phyloP scores from a whole-genome alignment of 495 filamentous ascomycete species.

The Lasiosphaeriaceae sp. region DNA sequence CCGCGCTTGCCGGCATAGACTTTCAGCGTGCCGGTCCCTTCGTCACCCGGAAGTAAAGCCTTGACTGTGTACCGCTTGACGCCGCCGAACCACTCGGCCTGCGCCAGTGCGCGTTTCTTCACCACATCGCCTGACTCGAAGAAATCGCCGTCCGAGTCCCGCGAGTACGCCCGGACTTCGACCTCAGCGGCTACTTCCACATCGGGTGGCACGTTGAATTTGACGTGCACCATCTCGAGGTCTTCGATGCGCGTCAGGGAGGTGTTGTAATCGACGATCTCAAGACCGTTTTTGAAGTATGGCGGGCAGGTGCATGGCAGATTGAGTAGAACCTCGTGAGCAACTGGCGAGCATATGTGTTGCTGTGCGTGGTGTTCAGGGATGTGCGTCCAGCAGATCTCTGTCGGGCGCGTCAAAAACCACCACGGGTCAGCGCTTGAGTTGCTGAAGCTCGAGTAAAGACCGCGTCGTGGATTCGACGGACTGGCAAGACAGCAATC shows the following conservation, averaged over 20 bases:
- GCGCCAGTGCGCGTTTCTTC: conserved; percentile 80
- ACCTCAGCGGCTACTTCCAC: conserved; percentile 93
- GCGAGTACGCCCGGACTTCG: conserved; percentile 72
- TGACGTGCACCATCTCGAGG: conserved; percentile 86
- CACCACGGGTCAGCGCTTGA: conserved; percentile 81
- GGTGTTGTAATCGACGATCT: conserved; percentile 88
- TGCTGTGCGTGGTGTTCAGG: conserved; percentile 81
- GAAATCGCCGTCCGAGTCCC: conserved; percentile 83
- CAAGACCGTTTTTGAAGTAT: conserved; percentile 75
- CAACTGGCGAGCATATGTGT: conserved; percentile 85
- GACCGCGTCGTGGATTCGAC: conserved; percentile 72
- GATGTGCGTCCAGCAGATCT: conserved; percentile 93
- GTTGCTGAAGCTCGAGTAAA: conserved; percentile 67
- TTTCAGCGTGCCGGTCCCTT: conserved; percentile 82
- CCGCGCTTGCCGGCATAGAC: conserved; percentile 92
- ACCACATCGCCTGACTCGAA: conserved; percentile 90
- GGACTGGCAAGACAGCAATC: conserved; percentile 90
- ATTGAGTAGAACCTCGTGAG: conserved; percentile 76
- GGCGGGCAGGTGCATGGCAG: conserved; percentile 81
- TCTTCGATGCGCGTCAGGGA: conserved; percentile 81
- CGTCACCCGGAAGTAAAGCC: conserved; percentile 82
- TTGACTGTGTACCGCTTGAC: conserved; percentile 90
- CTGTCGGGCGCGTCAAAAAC: conserved; percentile 80
- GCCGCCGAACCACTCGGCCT: conserved; percentile 85
- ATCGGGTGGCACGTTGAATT: conserved; percentile 79